These are phyloP conservation scores for Hypericum androsaemum DNA, from an alignment of 345 rosid genomes.

Conservation along the genomic window DNA sequence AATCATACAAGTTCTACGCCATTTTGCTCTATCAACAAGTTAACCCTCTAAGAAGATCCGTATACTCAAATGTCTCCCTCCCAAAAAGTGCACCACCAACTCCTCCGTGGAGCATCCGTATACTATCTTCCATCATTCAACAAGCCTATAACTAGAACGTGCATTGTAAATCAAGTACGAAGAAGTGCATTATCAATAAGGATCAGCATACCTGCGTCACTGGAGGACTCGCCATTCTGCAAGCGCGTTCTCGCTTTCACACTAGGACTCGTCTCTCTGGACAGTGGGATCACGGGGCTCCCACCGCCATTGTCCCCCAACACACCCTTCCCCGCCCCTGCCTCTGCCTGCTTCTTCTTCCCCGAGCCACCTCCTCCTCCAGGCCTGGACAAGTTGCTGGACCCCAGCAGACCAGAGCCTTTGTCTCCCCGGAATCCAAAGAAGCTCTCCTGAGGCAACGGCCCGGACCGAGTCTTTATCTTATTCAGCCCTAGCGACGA, in stretches of 20 bases:
- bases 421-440: conserved; percentile 58
- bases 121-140: neutral
- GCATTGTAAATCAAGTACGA: neutral
- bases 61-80: too few species aligned
- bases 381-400: conserved; percentile 73
- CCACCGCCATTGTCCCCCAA: conserved; percentile 29
- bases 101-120: neutral
- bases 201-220: conserved; percentile 40
- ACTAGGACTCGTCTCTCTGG: conserved; percentile 53
- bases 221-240: conserved; percentile 58
- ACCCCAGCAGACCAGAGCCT: conserved; percentile 36
- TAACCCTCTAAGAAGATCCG: too few species aligned
- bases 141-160: neutral
- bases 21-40: too few species aligned
- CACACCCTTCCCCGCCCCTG: conserved; percentile 29
- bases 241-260: conserved; percentile 39
- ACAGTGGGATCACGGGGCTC: conserved; percentile 41
- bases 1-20: too few species aligned
- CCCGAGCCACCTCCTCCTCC: conserved; percentile 25
- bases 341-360: conserved; percentile 45
- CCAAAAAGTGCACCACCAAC: neutral
- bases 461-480: conserved; percentile 96
- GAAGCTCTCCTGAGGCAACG: conserved; percentile 80
- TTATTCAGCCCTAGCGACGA: conserved; percentile 86
- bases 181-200: neutral